These are phyloP conservation scores for Nannochloris sp. DNA, from an alignment of 139 green algal species.

Conservation along the genomic window DNA sequence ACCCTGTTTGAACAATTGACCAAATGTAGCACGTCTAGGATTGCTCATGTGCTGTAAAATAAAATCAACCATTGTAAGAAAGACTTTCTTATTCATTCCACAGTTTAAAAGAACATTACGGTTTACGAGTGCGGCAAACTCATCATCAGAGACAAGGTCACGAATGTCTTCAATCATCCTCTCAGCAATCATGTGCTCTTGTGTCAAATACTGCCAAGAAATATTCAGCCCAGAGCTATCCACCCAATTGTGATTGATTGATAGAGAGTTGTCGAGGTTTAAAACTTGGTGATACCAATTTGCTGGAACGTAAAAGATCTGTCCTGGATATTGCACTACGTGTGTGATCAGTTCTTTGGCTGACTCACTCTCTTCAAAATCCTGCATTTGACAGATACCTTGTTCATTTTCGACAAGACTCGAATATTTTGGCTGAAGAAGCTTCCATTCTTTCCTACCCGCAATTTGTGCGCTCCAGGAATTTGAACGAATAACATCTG, in stretches of 20 bases:
- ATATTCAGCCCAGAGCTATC: constrained; percentile 57
- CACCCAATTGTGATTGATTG: constrained; percentile 84
- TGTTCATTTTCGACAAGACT: constrained; percentile 37
- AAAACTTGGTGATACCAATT: constrained; percentile 75
- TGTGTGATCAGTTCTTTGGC: constrained; percentile 24
- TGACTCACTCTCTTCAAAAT: constrained; percentile 5
- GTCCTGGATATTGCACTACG: constrained; percentile 54
- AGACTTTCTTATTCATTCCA: constrained; percentile 34
- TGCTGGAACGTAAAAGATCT: constrained; percentile 85
- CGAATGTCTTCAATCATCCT: constrained; percentile 57
- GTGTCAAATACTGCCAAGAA: constrained; percentile 36
- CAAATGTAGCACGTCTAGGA: constrained; percentile 1
- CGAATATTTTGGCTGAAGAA: constrained; percentile 57
- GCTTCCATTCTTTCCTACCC: constrained; percentile 59
- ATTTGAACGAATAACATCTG: constrained; percentile 77
- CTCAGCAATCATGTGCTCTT: constrained; percentile 33
- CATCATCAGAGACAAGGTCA: constrained; percentile 13
- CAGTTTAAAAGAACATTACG: constrained; percentile 49
- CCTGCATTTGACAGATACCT: neutral
- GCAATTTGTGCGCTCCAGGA: constrained; percentile 73
- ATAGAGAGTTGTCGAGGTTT: constrained; percentile 67
- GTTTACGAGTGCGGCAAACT: constrained; percentile 69
- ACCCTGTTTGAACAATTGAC: neutral
- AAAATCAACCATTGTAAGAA: neutral
- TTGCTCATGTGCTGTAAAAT: neutral